Base-by-base conservation (phyloP, 352 stramenopile species). In the Globisporangium lucens region DNA sequence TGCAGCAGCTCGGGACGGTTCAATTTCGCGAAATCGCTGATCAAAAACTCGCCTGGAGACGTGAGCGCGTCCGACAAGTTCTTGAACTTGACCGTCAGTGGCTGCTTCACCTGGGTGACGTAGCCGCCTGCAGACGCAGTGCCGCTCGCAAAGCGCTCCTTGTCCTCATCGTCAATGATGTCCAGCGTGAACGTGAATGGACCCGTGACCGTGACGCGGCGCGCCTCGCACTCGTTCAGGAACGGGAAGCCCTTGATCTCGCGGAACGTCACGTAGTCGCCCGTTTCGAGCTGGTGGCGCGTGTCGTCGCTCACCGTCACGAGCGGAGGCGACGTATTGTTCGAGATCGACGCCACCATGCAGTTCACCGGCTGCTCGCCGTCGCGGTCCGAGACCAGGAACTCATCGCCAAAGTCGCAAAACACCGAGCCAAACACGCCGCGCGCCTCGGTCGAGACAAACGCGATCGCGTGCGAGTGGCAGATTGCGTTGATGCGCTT, bases 21-120 rank as follows among this genome's bases (percentile, higher is more conserved):
- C 63, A 99, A 83, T 76, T 99, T 99, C 38, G 96, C 97, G 79
- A 99, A 99, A 65, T 99, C 98, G 30, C 84, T 99, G 66, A 99
- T 85, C 70, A 99, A 90, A 58, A 99, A 97, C 55, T 99, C 95
- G 10, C 94, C 95, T n/a, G 95, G 96, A 7, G 90, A 71, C 1
- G 68, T 76, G 38, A 99, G 77, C 12, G 95, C 87, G 56, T 93
- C 89, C 30, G 75, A 74, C 51, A 99, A 81, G 8, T 85, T 76
- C 74, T 97, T 91, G 80, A 99, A 99, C 24, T 87, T 87, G n/a
- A 98, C 73, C 3, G 88, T 95, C 9, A 97, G 68, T 0, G 97
- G 93, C 74, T 98, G 93, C 79, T 99, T 99, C 12, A 99, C 91
- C 77, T 99, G 95, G 12, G 88, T 97, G 52, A 98, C 82, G 64